These are phyloP conservation scores for Paramecium pentaurelia DNA, from an alignment of 73 alveolate species.

Conservation along the genomic window DNA sequence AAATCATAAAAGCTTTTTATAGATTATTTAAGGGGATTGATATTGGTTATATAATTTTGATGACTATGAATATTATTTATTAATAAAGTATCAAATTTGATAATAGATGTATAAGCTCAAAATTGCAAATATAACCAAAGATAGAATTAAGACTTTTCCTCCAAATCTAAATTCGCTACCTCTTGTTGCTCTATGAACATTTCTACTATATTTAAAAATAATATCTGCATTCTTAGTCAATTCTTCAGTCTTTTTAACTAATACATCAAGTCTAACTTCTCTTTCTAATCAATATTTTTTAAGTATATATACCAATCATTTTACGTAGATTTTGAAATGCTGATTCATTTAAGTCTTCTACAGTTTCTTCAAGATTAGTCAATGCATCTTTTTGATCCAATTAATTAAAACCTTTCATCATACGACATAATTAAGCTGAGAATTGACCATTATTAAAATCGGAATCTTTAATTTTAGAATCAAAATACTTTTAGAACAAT, in stretches of 20 bases:
- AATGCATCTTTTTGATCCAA: constrained; percentile 16
- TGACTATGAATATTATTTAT: neutral
- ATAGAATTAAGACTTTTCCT: neutral
- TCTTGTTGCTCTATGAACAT: constrained; percentile 3
- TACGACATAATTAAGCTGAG: neutral
- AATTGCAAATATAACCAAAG: neutral
- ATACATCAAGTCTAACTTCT: neutral
- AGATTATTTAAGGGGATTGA: too few species aligned
- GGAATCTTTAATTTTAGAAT: neutral
- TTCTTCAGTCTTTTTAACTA: constrained; percentile 16
- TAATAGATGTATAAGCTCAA: neutral
- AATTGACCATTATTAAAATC: neutral
- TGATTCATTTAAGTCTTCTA: constrained; percentile 17
- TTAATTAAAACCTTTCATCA: constrained; percentile 22
- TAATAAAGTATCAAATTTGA: neutral
- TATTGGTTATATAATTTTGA: too few species aligned
- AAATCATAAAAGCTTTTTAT: too few species aligned
- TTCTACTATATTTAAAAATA: neutral
- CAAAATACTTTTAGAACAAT: neutral
- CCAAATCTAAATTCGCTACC: neutral
- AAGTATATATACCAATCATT: neutral
- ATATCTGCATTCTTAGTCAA: constrained; percentile 2
- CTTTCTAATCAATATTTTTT: neutral
- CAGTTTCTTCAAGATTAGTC: neutral
- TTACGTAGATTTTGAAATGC: neutral